phyloP scores from a whole-genome alignment of 257 asterid species.

The Rubia yunnanensis region DNA sequence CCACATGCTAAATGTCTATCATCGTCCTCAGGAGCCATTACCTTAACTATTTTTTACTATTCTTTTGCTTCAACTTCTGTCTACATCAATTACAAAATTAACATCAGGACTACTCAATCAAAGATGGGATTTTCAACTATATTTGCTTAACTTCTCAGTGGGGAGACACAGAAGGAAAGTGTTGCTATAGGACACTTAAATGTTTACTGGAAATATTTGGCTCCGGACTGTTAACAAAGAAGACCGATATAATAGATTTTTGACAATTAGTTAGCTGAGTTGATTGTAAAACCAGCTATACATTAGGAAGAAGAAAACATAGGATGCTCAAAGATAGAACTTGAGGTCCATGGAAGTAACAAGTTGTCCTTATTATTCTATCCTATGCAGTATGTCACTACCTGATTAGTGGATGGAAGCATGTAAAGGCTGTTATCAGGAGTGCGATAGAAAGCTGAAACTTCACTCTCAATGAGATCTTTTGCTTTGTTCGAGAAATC shows the following conservation, averaged over 20 bases:
- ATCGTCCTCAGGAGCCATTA: background rate
- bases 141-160: background rate
- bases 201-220: background rate
- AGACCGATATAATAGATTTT: background rate
- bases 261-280: background rate
- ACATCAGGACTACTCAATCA: background rate
- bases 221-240: background rate
- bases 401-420: constrained; percentile 99
- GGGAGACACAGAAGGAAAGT: background rate
- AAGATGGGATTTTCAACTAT: background rate
- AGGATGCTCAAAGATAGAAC: no score
- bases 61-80: background rate
- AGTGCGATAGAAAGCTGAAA: constrained; percentile 72
- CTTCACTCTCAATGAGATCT: constrained; percentile 90
- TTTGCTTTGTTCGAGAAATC: constrained; percentile 70
- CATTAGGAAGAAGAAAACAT: background rate
- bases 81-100: background rate
- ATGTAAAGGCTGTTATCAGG: constrained; percentile 90
- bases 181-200: background rate
- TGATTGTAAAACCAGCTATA: background rate
- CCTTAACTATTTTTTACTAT: background rate
- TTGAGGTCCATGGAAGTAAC: background rate
- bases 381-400: constrained; percentile 17
- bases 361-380: background rate
- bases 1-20: background rate